Evolutionary conservation across 2,329 filamentous ascomycete genomes (phyloP), one percentile per base, ranked within the genome.

Genomic region (Nigrospora sphaerica): DNA sequence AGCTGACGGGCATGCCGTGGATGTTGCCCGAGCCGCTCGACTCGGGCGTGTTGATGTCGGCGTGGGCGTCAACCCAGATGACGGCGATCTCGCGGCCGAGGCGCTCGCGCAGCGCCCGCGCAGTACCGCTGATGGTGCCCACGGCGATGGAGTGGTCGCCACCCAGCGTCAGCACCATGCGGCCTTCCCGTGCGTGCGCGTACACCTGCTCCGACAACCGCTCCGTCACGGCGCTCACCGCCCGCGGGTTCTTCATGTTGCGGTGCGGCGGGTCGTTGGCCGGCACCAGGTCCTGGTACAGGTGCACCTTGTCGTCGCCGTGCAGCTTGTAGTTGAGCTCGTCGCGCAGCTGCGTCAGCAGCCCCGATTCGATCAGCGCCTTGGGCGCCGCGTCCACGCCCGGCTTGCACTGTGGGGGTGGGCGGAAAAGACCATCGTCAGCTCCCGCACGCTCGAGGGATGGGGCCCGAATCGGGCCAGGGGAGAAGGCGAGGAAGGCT

Each of bases 11-110:
- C 93, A 98, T 98, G 57, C 93, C 93, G 70, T 98, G 93, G 52
- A 98, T 86, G 69, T 97, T 97, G 32, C 93, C 93, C 55, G 86
- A 93, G 37, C 78, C 86, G 54, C 86, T 92, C 41, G 81, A 85
- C 78, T 97, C 91, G 45, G 92, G 93, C 1, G 88, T 90, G 72
- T 98, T 98, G 74, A 98, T 96, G 67, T 98, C 93, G 46, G 92
- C 86, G 68, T 98, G 93, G 23, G 93, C 93, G 68, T 98, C 93
- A 32, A 98, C 93, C 93, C 93, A 98, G 65, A 98, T 95, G 48
- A 98, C 88, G 12, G 90, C 93, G 52, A 96, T 83, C 58, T 97
- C 92, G 46, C 85, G 78, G 39, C 74, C 81, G 49, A 95, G 72
- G 16, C 92, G 74, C 75, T 98, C 91, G 48, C 88, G 81, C 36